Percentiles rank a stretch among this genome's conserved stretches.
Evolutionary conservation across 306 rosid species (phyloP).

Genomic region (Vicia sativa): DNA sequence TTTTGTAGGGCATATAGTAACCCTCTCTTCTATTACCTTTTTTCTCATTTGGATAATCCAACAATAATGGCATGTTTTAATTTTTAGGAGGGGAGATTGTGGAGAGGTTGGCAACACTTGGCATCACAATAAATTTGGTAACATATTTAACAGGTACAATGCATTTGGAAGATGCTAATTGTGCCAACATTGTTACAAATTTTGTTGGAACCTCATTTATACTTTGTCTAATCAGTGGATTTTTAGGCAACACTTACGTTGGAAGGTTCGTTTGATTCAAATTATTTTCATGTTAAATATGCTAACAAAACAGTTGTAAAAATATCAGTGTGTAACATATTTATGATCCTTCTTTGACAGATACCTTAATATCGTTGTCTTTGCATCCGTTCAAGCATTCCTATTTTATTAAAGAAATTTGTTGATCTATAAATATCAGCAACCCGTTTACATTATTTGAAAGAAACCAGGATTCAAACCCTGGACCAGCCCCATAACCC

Average conservation of each 20-base stretch:
- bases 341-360: conserved; percentile 37
- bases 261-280: conserved; percentile 60
- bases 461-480: conserved; percentile 23
- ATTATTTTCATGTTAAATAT: too few relatives aligned
- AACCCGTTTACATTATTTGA: too few relatives aligned
- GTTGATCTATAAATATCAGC: too few relatives aligned
- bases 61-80: neutral
- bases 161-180: conserved; percentile 86
- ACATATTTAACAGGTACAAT: conserved; percentile 77
- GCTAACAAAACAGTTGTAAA: too few relatives aligned
- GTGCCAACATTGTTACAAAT: conserved; percentile 87
- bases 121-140: conserved; percentile 84
- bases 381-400: conserved; percentile 83
- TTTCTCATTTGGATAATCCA: neutral
- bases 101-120: conserved; percentile 83
- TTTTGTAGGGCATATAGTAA: too few relatives aligned
- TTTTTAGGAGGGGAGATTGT: conserved; percentile 69
- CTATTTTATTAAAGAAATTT: too few relatives aligned
- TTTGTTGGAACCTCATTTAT: conserved; percentile 88
- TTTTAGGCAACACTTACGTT: conserved; percentile 81
- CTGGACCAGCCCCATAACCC: too few relatives aligned
- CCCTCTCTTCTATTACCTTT: neutral
- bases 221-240: conserved; percentile 90
- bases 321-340: too few relatives aligned
- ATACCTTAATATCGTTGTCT: conserved; percentile 81